Percentiles rank a stretch among this genome's conserved stretches.
Evolutionary conservation across 139 green algal species (phyloP).

Genomic region (Tetradesmus obliquus): DNA sequence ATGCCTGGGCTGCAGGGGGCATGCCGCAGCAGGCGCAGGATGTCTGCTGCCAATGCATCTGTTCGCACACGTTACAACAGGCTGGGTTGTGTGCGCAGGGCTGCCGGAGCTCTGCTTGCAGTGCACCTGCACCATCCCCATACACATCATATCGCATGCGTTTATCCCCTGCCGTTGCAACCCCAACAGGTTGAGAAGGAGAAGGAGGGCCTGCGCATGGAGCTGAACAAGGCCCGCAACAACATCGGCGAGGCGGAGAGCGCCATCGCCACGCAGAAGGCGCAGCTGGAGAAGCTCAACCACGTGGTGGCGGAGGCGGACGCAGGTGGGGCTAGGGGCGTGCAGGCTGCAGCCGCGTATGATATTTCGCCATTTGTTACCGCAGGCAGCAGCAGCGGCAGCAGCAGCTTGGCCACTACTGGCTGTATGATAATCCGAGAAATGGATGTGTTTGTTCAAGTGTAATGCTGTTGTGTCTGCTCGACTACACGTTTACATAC

Average conservation of each 20-base stretch:
- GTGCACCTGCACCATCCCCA: too few relatives aligned
- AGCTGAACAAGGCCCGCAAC: constrained; percentile 85
- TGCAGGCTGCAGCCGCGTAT: not conserved
- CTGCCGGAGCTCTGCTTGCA: too few relatives aligned
- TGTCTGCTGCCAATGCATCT: too few relatives aligned
- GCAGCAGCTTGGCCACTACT: not conserved
- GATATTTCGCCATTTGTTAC: not conserved
- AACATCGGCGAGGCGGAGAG: constrained; percentile 87
- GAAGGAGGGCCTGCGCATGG: constrained; percentile 84
- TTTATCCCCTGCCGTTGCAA: too few relatives aligned
- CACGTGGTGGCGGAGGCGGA: constrained; percentile 43
- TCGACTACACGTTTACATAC: not conserved
- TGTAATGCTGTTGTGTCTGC: too few relatives aligned
- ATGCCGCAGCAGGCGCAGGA: too few relatives aligned
- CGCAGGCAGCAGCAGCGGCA: not conserved
- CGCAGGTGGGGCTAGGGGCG: constrained; percentile 6
- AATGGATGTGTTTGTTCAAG: too few relatives aligned
- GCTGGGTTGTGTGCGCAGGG: too few relatives aligned
- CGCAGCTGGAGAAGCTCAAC: constrained; percentile 44
- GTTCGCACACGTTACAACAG: too few relatives aligned
- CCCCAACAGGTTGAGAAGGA: constrained; percentile 87
- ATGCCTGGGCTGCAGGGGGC: not conserved
- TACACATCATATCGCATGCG: too few relatives aligned
- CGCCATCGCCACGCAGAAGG: constrained; percentile 70
- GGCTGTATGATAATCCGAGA: too few relatives aligned